A percentile compares a stretch with the other conserved stretches of the same genome.
Conservation (phyloP, 2,329 filamentous ascomycete genomes). For the Penicillium hesseltinei region DNA sequence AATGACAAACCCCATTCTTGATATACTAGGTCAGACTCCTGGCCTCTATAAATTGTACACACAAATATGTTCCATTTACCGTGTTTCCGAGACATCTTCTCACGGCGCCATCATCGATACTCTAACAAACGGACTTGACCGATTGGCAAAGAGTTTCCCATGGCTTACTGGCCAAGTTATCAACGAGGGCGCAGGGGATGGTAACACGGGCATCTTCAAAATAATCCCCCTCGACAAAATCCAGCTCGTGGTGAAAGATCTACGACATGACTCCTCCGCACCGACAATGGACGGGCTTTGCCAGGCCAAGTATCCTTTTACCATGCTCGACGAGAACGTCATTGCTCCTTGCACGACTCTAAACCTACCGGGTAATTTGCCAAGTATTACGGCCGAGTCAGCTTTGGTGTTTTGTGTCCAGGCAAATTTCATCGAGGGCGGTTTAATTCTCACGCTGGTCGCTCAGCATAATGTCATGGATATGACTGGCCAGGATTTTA, state of each 20-base stretch:
- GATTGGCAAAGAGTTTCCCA: conserved; percentile 8
- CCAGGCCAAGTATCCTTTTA: conserved; percentile 44
- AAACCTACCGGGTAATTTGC: conserved; percentile 32
- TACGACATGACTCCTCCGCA: conserved; percentile 34
- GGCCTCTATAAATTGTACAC: conserved; percentile 17
- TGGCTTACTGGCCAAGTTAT: conserved; percentile 42
- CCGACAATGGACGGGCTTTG: conserved; percentile 43
- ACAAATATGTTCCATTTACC: conserved; percentile 16
- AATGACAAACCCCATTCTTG: background rate
- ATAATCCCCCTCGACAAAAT: conserved; percentile 39
- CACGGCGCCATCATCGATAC: conserved; percentile 11
- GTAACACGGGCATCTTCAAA: conserved; percentile 36
- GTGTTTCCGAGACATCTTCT: conserved; percentile 3
- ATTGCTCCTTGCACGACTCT: conserved; percentile 41
- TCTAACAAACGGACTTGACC: conserved; percentile 13
- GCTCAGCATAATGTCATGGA: conserved; percentile 54
- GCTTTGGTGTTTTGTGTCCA: conserved; percentile 50
- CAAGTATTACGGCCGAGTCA: conserved; percentile 19
- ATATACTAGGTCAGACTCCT: conserved; percentile 13
- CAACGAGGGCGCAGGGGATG: conserved; percentile 30
- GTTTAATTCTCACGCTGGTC: conserved; percentile 51
- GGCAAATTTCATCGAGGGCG: conserved; percentile 50
- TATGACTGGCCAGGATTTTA: conserved; percentile 48
- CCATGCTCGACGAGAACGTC: conserved; percentile 49
- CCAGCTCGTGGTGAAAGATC: conserved; percentile 46